phyloP scores from a whole-genome alignment of 805 yeast genomes.

The Candida glaebosa region DNA sequence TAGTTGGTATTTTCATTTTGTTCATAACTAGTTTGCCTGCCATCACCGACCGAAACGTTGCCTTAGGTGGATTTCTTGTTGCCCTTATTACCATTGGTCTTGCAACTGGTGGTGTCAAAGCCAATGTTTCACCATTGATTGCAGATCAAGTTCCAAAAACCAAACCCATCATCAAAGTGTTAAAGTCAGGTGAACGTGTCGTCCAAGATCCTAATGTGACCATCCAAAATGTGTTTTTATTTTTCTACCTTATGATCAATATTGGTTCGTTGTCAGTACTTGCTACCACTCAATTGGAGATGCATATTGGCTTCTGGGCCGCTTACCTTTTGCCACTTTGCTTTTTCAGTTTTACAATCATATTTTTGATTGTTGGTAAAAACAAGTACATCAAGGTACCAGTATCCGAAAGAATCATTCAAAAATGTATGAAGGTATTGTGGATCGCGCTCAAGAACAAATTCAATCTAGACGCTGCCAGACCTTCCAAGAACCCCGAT shows the following conservation, averaged over 20 bases:
- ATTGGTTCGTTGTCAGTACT: constrained; percentile 71
- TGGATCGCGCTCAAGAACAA: constrained; percentile 45
- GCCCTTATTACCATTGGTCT: constrained; percentile 62
- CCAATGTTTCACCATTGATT: constrained; percentile 71
- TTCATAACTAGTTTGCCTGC: constrained; percentile 69
- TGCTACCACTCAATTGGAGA: constrained; percentile 73
- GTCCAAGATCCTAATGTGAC: constrained; percentile 63
- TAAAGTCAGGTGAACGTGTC: constrained; percentile 39
- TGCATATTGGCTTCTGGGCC: constrained; percentile 65
- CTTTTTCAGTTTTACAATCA: constrained; percentile 50
- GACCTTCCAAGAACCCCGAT: constrained; percentile 52
- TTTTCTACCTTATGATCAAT: constrained; percentile 74
- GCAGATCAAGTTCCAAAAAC: constrained; percentile 56
- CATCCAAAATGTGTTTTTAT: constrained; percentile 69
- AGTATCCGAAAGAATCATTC: constrained; percentile 58
- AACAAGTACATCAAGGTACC: constrained; percentile 56
- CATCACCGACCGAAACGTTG: constrained; percentile 46
- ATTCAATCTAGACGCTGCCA: constrained; percentile 51
- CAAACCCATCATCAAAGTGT: constrained; percentile 33
- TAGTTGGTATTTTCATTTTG: constrained; percentile 59
- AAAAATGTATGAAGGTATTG: constrained; percentile 45
- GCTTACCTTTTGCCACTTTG: constrained; percentile 70
- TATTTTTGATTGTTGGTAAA: constrained; percentile 51
- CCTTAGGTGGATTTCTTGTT: constrained; percentile 60
- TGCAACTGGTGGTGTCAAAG: constrained; percentile 80